Base-by-base conservation (phyloP, 129 eudicot species). In the Flaveria sonorensis region DNA sequence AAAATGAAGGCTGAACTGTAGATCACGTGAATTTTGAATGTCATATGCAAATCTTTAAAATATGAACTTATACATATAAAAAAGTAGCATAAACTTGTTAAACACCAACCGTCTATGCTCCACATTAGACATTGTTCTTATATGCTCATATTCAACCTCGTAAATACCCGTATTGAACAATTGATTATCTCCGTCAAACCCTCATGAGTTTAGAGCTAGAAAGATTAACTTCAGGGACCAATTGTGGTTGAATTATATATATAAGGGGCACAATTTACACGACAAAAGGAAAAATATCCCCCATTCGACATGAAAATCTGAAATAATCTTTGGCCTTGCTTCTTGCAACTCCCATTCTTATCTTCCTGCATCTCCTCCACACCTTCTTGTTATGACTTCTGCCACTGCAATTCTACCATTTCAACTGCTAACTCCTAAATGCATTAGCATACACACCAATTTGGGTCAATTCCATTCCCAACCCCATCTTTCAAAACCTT, bases 301-400 rank as follows among this genome's bases (percentile, higher is more conserved):
- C 53, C 70, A n/a, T n/a, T n/a, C 18, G 45, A n/a, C 71, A 36
- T 64, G 53, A 28, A 7, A 18, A 18, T 56, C 68, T 61, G 19
- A 59, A 47, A 46, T 4, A 47, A 78, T 71, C 82, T 78, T 70
- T 28, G 76, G 71, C 82, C 77, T 70, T 59, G 68, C 72, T 12
- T 72, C 78, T 57, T 73, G 69, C 61, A 79, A 40, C 15, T n/a
- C 68, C 71, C 15, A 81, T 63, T 74, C 85, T 81, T 76, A 81
- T 76, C 85, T 71, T 75, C 28, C 73, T 75, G 15, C 77, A 81
- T 32, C 76, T 75, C 67, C 50, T 46, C 46, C n/a, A 59, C 59
- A 63, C 32, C 15, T 81, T 70, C 59, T 23, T 75, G 84, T 76
- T 76, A 79, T 75, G 85, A 78, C 83, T 78, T 82, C 79, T 75